Evolutionary conservation across 768 basidiomycete genomes (phyloP).

Genomic region (Leccinum barrowsii): DNA sequence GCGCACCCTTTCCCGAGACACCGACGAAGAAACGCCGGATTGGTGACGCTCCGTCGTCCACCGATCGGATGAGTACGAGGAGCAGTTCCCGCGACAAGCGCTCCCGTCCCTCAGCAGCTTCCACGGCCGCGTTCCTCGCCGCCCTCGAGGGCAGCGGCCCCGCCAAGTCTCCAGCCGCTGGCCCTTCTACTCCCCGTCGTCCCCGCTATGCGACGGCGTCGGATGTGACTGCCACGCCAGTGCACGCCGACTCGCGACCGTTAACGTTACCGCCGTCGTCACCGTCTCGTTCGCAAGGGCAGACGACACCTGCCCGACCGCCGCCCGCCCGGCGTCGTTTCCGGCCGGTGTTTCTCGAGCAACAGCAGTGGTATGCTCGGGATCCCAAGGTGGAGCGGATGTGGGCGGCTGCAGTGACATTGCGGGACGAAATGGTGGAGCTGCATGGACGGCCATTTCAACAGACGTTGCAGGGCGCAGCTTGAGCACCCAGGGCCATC

Average conservation of each 20-base stretch:
- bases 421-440: constrained; percentile 15
- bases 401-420: constrained; percentile 20
- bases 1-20: constrained; percentile 33
- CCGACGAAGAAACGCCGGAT: constrained; percentile 42
- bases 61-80: constrained; percentile 9
- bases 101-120: background rate
- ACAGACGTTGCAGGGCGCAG: background rate
- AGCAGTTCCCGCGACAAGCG: constrained; percentile 11
- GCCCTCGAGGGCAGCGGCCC: constrained; percentile 11
- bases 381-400: constrained; percentile 37
- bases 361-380: constrained; percentile 43
- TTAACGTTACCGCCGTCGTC: background rate
- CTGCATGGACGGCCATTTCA: background rate
- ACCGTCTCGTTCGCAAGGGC: constrained; percentile 17
- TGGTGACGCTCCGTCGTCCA: constrained; percentile 12
- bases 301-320: constrained; percentile 9
- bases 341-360: constrained; percentile 47
- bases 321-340: constrained; percentile 37
- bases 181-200: constrained; percentile 26
- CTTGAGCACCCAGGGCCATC: background rate
- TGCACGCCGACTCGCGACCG: constrained; percentile 24
- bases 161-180: constrained; percentile 4
- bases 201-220: constrained; percentile 10
- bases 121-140: constrained; percentile 17
- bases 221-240: background rate